These are phyloP conservation scores for Macadamia integrifolia DNA, from an alignment of 164 flowering plant genomes.

Conservation along the genomic window DNA sequence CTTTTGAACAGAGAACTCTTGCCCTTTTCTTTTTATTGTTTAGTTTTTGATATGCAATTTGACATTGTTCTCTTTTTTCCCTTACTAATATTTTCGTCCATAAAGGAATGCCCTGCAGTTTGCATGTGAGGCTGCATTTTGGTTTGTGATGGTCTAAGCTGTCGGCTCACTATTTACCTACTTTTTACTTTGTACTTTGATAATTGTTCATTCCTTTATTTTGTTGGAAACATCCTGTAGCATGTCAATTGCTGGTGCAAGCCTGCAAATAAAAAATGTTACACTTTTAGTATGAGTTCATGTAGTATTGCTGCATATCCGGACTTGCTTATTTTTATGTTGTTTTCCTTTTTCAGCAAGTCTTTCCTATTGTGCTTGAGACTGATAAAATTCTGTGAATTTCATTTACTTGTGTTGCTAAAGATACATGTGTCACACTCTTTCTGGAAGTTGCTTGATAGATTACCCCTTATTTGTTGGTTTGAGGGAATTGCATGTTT, in stretches of 20 bases:
- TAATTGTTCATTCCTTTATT: too few species aligned
- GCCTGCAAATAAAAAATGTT: too few species aligned
- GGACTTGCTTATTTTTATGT: background rate
- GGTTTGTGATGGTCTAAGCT: background rate
- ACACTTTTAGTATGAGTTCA: background rate
- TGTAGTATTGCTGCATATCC: too few species aligned
- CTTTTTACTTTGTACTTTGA: too few species aligned
- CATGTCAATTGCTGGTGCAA: too few species aligned
- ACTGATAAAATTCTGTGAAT: background rate
- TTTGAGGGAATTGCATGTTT: background rate
- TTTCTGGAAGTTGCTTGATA: background rate
- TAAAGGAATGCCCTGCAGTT: background rate
- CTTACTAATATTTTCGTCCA: background rate
- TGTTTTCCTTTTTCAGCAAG: background rate
- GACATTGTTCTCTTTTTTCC: background rate
- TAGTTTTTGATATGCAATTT: background rate
- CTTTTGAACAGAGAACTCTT: too few species aligned
- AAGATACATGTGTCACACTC: background rate
- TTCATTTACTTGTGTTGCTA: background rate
- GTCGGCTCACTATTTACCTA: background rate
- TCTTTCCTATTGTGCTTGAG: too few species aligned
- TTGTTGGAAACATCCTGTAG: too few species aligned
- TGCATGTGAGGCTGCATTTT: background rate
- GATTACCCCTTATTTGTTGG: background rate
- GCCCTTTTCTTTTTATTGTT: too few species aligned